Base-by-base conservation (phyloP, 192 early-diverging fungal genomes). In the Coemansia sp. region DNA sequence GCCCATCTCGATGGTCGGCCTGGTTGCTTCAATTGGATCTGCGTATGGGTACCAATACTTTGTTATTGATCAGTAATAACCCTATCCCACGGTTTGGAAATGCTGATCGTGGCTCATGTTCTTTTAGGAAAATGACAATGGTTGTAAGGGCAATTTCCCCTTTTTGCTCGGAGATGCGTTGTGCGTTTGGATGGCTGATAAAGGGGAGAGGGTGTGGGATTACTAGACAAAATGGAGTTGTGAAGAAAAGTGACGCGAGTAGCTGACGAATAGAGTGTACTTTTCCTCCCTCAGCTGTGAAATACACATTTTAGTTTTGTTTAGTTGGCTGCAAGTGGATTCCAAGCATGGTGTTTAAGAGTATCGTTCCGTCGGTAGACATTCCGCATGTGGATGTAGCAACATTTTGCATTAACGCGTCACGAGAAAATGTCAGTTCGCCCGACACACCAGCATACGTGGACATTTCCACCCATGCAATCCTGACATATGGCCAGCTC, bases 31-130 rank as follows among this genome's bases (percentile, higher is more conserved):
- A 0, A 31, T 73, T 11, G 76, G 76, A 3, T 67, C 76, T 7
- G 5, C 64, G n/a, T 79, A 79, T 34, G 71, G 60, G 11, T 79
- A 63, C 46, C 61, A 58, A 2, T 79, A 70, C 37, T 64, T 67
- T 52, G 56, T 15, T 52, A 60, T 14, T 58, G 59, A 2, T 44
- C 23, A 25, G 8, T 17, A 17, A 20, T n/a, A 36, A 44, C 3
- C 14, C 4, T n/a, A 15, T 20, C 50, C 20, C 50, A 23, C 25
- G 50, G 24, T 25, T 12, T 51, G 21, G 21, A 24, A 34, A 8
- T 34, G 31, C 7, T 34, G 31, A 34, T 34, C 31, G 31, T 34
- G 31, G 31, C 31, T 34, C 7, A 34, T 34, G 31, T 34, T 8
- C 31, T 34, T 34, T 34, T 8, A 34, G 31, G 8, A 34, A 34